A percentile compares a stretch with the other conserved stretches of the same genome.
These are phyloP conservation scores for Atalantia buxifolia DNA, from an alignment of 345 rosid genomes.

Conservation along the genomic window DNA sequence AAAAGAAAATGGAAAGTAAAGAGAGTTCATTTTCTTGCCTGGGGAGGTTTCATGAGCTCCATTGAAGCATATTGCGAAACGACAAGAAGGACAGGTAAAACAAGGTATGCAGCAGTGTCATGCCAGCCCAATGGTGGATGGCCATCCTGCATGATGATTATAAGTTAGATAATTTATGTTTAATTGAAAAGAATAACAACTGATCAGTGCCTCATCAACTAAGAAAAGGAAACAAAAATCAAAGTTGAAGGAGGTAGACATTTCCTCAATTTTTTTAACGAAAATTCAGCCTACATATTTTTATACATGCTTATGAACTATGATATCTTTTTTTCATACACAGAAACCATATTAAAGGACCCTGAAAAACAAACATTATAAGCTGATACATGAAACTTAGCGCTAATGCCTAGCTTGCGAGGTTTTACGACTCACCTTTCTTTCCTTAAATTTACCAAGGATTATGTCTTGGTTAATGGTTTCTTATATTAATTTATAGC, in stretches of 20 bases:
- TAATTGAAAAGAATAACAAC: not conserved
- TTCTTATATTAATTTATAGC: not conserved
- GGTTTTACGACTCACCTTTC: not conserved
- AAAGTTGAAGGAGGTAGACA: not conserved
- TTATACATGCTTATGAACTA: not conserved
- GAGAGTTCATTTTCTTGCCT: constrained; percentile 48
- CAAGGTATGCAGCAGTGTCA: constrained; percentile 94
- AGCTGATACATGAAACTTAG: not conserved
- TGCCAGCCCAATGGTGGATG: constrained; percentile 97
- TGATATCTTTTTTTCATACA: not conserved
- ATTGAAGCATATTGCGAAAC: constrained; percentile 84
- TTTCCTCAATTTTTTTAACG: not conserved
- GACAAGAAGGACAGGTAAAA: constrained; percentile 91
- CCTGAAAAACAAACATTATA: not conserved
- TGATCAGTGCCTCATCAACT: not conserved
- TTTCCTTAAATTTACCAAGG: not conserved
- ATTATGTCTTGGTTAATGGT: not conserved
- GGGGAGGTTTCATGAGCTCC: constrained; percentile 99
- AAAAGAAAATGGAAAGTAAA: constrained; percentile 7
- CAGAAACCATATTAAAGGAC: not conserved
- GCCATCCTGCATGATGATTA: constrained; percentile 63
- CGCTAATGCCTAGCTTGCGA: not conserved
- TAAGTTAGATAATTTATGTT: constrained; percentile 13
- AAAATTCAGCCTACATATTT: not conserved
- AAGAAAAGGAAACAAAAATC: constrained; percentile 8